These are phyloP conservation scores for Dictyostelium capitatum DNA, from an alignment of 78 protist genomes.

Conservation along the genomic window DNA sequence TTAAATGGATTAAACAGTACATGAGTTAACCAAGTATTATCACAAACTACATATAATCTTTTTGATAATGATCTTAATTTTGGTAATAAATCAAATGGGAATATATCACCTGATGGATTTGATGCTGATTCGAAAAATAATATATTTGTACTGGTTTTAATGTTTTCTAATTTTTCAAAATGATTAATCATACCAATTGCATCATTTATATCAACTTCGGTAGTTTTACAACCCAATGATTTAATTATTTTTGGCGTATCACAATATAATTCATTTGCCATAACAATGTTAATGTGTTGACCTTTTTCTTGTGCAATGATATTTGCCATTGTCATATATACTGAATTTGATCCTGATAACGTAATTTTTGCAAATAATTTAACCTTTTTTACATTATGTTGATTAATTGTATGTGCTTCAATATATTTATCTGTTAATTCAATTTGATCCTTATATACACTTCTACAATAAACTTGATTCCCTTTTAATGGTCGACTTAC, in stretches of 20 bases:
- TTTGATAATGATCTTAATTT: constrained; percentile 1
- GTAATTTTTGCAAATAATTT: background rate
- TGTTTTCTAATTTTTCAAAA: background rate
- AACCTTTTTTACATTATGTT: background rate
- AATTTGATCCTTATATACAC: background rate
- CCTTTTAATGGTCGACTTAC: constrained; percentile 12
- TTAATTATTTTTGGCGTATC: constrained; percentile 14
- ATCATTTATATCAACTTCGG: background rate
- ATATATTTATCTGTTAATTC: background rate
- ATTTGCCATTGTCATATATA: background rate
- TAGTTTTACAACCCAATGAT: background rate
- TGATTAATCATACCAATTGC: background rate
- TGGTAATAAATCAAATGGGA: constrained; percentile 17
- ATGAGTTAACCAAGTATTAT: constrained; percentile 34
- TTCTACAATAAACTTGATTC: background rate
- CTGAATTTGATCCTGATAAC: background rate
- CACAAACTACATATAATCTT: constrained; percentile 4
- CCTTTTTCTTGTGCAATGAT: background rate
- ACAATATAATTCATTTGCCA: background rate
- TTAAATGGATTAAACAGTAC: background rate
- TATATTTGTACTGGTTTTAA: background rate
- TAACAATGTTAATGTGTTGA: background rate
- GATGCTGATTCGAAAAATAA: background rate
- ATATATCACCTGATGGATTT: constrained; percentile 17
- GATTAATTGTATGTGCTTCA: constrained; percentile 11